Evolutionary conservation across 148 eudicot genomes (phyloP).

Genomic region (Fagopyrum homotropicum): DNA sequence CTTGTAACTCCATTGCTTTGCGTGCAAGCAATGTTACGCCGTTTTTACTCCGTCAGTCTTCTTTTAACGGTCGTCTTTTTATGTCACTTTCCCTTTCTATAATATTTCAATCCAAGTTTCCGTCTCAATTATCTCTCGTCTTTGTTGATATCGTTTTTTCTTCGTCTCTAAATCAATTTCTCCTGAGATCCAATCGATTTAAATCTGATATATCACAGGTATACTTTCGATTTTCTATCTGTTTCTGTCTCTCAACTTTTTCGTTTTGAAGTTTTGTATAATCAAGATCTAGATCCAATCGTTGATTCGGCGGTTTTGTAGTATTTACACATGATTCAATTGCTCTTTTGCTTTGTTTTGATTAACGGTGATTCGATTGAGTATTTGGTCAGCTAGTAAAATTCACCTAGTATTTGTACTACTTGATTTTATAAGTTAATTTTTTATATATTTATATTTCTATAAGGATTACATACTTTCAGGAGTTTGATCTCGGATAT

Average conservation of each 20-base stretch:
- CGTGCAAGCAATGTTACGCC: constrained; percentile 8
- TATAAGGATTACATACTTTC: neutral
- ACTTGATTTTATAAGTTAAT: no score
- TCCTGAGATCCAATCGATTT: neutral
- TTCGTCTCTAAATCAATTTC: neutral
- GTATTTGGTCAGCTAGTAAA: no score
- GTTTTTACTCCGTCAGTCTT: neutral
- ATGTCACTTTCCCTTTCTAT: neutral
- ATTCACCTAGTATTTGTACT: no score
- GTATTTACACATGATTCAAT: no score
- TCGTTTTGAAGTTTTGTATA: neutral
- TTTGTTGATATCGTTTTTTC: neutral
- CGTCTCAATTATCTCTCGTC: neutral
- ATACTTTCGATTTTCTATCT: neutral
- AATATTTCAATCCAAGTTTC: neutral
- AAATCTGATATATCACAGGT: neutral
- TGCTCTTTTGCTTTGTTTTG: no score
- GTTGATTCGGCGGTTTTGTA: no score
- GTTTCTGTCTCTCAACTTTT: neutral
- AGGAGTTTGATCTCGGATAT: constrained; percentile 3
- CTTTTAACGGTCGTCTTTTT: constrained; percentile 7
- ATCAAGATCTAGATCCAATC: neutral
- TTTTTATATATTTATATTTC: no score
- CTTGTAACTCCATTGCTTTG: neutral
- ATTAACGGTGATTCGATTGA: no score